These are phyloP conservation scores for Acacia acuminata DNA, from an alignment of 306 rosid species.

Conservation along the genomic window DNA sequence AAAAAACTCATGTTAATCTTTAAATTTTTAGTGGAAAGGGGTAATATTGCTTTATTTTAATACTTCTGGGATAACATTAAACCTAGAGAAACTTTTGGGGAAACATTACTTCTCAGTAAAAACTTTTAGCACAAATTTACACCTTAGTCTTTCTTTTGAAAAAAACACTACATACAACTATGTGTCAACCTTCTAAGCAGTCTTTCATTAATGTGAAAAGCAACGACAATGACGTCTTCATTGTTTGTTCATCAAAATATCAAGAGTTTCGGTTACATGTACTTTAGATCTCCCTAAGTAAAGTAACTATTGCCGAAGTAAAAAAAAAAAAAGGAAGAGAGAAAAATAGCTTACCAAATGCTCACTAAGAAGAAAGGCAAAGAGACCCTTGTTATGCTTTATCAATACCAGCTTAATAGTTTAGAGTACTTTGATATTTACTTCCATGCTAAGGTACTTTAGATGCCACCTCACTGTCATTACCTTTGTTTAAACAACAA, in stretches of 20 bases:
- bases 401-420: neutral
- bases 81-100: rapidly evolving
- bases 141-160: neutral
- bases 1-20: too few species aligned
- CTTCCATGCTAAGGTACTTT: neutral
- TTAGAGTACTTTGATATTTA: neutral
- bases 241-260: neutral
- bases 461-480: neutral
- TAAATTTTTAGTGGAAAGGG: too few species aligned
- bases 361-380: neutral
- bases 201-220: neutral
- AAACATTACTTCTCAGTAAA: too few species aligned
- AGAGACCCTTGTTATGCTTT: neutral
- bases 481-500: neutral
- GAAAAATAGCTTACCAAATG: neutral
- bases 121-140: rapidly evolving
- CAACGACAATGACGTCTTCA: neutral
- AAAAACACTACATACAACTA: neutral
- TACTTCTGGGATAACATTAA: rapidly evolving
- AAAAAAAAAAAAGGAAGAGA: neutral
- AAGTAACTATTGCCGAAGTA: neutral
- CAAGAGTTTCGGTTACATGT: neutral
- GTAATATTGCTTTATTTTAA: too few species aligned
- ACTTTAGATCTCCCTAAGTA: neutral
- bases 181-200: neutral